Conservation (phyloP, 257 asterid genomes). For the Primulina eburnea region DNA sequence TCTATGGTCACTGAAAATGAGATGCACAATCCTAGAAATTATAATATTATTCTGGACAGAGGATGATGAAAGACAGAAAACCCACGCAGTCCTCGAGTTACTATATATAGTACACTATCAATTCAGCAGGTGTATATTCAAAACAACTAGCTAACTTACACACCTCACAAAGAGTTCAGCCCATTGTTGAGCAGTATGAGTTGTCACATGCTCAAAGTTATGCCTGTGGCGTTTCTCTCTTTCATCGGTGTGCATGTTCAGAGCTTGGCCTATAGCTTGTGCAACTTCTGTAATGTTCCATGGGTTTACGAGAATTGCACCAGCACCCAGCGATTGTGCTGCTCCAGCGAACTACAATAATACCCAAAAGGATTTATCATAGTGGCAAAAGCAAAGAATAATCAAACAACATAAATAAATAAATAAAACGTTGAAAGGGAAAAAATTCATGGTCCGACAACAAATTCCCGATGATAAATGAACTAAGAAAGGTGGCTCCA, state of each 20-base stretch:
- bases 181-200: constrained; percentile 98
- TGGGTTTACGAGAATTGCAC: constrained; percentile 96
- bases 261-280: constrained; percentile 58
- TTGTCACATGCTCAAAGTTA: constrained; percentile 82
- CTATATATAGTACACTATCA: constrained; percentile 18
- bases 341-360: constrained; percentile 92
- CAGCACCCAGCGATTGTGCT: constrained; percentile 98
- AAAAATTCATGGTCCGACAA: constrained; percentile 2
- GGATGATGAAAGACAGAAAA: constrained; percentile 6
- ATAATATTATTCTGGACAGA: background rate
- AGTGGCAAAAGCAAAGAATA: constrained; percentile 11
- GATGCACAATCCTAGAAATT: background rate
- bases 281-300: constrained; percentile 96
- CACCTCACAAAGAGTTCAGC: constrained; percentile 94
- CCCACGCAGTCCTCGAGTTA: constrained; percentile 11
- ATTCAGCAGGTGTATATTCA: background rate
- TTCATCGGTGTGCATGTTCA: constrained; percentile 78
- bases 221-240: constrained; percentile 90
- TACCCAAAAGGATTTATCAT: constrained; percentile 19
- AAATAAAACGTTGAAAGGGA: background rate
- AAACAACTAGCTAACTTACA: constrained; percentile 31
- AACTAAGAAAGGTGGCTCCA: background rate
- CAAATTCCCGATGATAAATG: background rate
- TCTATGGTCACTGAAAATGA: background rate
- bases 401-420: constrained; percentile 6